A percentile compares a stretch with the other conserved stretches of the same genome.
Evolutionary conservation across 345 rosid species (phyloP).

Genomic region (Eucalyptus marginata): DNA sequence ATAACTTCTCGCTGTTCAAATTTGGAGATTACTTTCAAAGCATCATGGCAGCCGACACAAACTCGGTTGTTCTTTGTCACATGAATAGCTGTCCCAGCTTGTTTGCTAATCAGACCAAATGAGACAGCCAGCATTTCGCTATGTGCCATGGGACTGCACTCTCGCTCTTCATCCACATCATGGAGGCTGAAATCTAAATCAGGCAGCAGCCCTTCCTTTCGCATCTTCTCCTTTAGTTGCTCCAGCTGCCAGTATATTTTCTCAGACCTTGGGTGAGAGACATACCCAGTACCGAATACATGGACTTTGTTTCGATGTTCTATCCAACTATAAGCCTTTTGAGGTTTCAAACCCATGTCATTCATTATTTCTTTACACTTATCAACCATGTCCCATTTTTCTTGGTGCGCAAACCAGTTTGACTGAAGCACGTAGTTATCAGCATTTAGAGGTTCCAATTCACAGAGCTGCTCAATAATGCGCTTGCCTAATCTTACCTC

Average conservation of each 20-base stretch:
- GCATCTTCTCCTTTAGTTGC: conserved; percentile 17
- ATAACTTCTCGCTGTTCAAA: conserved; percentile 22
- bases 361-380: conserved; percentile 10
- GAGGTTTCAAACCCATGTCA: conserved; percentile 37
- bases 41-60: conserved; percentile 28
- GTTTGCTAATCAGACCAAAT: conserved; percentile 36
- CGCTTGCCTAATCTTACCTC: conserved; percentile 16
- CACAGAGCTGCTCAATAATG: conserved; percentile 25
- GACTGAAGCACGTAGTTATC: conserved; percentile 32
- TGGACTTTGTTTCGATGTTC: conserved; percentile 41
- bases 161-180: conserved; percentile 38
- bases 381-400: conserved; percentile 22
- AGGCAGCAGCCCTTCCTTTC: not conserved
- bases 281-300: conserved; percentile 40
- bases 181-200: conserved; percentile 13
- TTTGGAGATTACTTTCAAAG: conserved; percentile 19
- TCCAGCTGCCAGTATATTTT: conserved; percentile 24
- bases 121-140: conserved; percentile 48
- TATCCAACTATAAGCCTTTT: conserved; percentile 40
- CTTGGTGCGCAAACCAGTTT: conserved; percentile 22
- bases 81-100: conserved; percentile 11
- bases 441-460: conserved; percentile 34
- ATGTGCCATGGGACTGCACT: conserved; percentile 24
- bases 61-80: conserved; percentile 24
- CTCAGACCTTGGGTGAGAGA: conserved; percentile 40